phyloP scores from a whole-genome alignment of 2,329 filamentous ascomycete species.

The Aureobasidium sp. region DNA sequence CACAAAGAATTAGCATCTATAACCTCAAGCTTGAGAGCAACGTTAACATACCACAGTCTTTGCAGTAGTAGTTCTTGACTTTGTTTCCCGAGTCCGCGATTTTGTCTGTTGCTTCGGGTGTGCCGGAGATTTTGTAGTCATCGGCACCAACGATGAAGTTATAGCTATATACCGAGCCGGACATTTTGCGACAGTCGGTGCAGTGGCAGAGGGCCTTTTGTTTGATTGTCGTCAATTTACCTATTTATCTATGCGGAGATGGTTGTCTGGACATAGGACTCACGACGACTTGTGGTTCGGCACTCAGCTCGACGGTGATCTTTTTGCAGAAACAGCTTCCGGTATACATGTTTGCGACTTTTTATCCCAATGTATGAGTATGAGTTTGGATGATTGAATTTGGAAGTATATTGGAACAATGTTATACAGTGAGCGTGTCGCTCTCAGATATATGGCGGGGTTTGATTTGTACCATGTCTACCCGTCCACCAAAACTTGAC shows the following conservation, averaged over 20 bases:
- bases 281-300: slow-evolving; percentile 38
- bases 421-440: too few species aligned
- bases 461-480: too few species aligned
- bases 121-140: slow-evolving; percentile 41
- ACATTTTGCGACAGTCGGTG: slow-evolving; percentile 38
- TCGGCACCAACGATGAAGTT: slow-evolving; percentile 38
- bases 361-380: background rate
- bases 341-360: slow-evolving; percentile 23
- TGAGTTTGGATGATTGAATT: background rate
- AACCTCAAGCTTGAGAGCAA: background rate
- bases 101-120: slow-evolving; percentile 43
- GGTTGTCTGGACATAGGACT: slow-evolving; percentile 27
- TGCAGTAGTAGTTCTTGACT: slow-evolving; percentile 51
- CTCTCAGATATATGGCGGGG: too few species aligned
- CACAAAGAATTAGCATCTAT: background rate
- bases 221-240: background rate
- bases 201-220: slow-evolving; percentile 51
- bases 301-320: slow-evolving; percentile 39
- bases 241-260: background rate
- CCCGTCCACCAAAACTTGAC: background rate
- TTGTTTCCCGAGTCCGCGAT: slow-evolving; percentile 45
- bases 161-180: slow-evolving; percentile 44
- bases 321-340: slow-evolving; percentile 45
- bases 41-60: slow-evolving; percentile 46
- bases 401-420: background rate